Conservation (phyloP, 805 yeast genomes). For the Candida suzukii region DNA sequence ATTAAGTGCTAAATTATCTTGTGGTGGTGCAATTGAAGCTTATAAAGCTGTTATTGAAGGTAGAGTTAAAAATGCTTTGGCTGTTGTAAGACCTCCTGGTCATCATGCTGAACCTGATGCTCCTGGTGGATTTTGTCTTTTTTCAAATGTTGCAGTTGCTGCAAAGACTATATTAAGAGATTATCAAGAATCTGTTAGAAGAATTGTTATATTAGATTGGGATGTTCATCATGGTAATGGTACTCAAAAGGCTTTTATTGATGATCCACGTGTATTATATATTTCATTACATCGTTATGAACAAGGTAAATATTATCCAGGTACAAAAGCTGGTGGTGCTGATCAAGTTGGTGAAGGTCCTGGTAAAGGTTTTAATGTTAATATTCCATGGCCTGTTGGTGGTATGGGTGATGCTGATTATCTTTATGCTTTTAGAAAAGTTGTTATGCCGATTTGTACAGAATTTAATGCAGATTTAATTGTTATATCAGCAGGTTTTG, state of each 20-base stretch:
- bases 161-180: conserved; percentile 74
- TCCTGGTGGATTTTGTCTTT: conserved; percentile 95
- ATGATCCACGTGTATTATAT: conserved; percentile 87
- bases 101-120: conserved; percentile 98
- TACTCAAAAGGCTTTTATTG: conserved; percentile 84
- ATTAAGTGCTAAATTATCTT: conserved; percentile 80
- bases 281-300: conserved; percentile 91
- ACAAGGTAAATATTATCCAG: conserved; percentile 89
- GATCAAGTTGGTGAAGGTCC: conserved; percentile 77
- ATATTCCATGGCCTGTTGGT: conserved; percentile 87
- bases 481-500: conserved; percentile 92
- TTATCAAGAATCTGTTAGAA: conserved; percentile 84
- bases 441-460: conserved; percentile 79
- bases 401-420: conserved; percentile 97
- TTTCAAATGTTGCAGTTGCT: conserved; percentile 95
- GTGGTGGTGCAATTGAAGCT: conserved; percentile 97
- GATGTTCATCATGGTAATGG: conserved; percentile 99
- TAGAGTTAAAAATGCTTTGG: conserved; percentile 81
- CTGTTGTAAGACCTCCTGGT: conserved; percentile 97
- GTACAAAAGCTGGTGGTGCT: conserved; percentile 77
- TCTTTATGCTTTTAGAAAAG: conserved; percentile 79
- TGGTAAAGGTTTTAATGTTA: conserved; percentile 84
- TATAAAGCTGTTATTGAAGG: conserved; percentile 94
- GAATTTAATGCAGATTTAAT: conserved; percentile 93
- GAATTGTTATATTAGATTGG: conserved; percentile 88